Evolutionary conservation across 345 rosid genomes (phyloP), one percentile per base, ranked within the genome.

Genomic region (Cochlearia excelsa): DNA sequence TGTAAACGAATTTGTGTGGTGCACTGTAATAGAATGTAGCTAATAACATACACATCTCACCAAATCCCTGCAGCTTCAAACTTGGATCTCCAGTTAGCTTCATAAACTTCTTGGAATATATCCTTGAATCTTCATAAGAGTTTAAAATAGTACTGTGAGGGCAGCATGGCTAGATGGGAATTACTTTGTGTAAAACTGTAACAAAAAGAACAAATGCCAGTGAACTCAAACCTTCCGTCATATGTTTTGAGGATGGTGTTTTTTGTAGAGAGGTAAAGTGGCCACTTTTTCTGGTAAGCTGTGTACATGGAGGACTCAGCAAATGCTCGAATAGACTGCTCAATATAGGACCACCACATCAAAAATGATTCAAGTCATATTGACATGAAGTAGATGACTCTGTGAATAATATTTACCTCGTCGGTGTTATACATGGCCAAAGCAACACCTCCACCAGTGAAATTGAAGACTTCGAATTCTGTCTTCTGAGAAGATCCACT

Each of bases 231-330:
- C 96, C 98, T 92, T 75, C 97, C 99, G 67, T 89, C 99, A 61
- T 92, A 89, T 56, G 77, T 75, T 81, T 92, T 92, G 41, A 92
- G 91, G 74, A 88, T 92, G 53, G 97, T 89, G 69, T 89, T 92
- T 69, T 92, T 92, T 29, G 98, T 92, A 80, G 94, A 83, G 67
- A 92, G 95, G 81, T 86, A 92, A 56, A 92, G 94, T 3, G 98
- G 98, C 97, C 98, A 89, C 45, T 81, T 92, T 59, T 88, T 92
- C 84, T 78, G 80, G 67, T 80, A 84, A 44, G 97, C 94, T 46
- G 85, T 84, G 75, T 69, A 80, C 97, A 92, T 86, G 5, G 95
- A 88, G 41, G 95, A 83, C 75, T 86, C 94, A 37, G 89, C 94
- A 78, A 92, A 92, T 54, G 94, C 68, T 57, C 52, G 77, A 46